A percentile compares a stretch with the other conserved stretches of the same genome.
These are phyloP conservation scores for Claviceps maximensis DNA, from an alignment of 2,329 filamentous ascomycete species.

Conservation along the genomic window DNA sequence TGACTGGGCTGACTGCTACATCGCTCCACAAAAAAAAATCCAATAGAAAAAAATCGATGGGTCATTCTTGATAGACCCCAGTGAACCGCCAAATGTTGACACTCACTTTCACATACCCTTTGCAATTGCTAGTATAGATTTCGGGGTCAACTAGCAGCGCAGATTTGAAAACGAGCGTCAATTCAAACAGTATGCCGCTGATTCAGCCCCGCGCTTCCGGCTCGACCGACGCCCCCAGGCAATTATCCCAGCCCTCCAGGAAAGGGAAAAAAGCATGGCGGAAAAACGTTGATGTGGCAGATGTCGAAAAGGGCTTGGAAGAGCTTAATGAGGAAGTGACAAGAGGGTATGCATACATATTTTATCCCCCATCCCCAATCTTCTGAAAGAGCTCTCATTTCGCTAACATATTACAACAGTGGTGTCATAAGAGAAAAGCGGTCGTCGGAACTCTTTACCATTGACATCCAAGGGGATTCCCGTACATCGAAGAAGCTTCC, in stretches of 20 bases:
- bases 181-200: conserved; percentile 39
- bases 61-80: background rate
- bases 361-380: background rate
- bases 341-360: conserved; percentile 49
- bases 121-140: background rate
- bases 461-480: conserved; percentile 63
- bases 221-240: conserved; percentile 52
- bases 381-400: too few relatives aligned
- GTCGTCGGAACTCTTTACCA: conserved; percentile 70
- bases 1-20: background rate
- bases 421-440: conserved; percentile 75
- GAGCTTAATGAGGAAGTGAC: conserved; percentile 82
- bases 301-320: conserved; percentile 72
- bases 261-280: conserved; percentile 99
- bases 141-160: background rate
- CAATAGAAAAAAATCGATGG: background rate
- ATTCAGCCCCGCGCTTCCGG: conserved; percentile 31
- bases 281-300: conserved; percentile 90
- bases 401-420: conserved; percentile 29
- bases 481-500: conserved; percentile 50
- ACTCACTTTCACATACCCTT: background rate
- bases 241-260: conserved; percentile 77
- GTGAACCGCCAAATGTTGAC: background rate
- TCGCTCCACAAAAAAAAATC: conserved; percentile 3
- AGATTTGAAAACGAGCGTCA: background rate